phyloP scores from a whole-genome alignment of 2,329 filamentous ascomycete species.

The Colletotrichum echinochloae region DNA sequence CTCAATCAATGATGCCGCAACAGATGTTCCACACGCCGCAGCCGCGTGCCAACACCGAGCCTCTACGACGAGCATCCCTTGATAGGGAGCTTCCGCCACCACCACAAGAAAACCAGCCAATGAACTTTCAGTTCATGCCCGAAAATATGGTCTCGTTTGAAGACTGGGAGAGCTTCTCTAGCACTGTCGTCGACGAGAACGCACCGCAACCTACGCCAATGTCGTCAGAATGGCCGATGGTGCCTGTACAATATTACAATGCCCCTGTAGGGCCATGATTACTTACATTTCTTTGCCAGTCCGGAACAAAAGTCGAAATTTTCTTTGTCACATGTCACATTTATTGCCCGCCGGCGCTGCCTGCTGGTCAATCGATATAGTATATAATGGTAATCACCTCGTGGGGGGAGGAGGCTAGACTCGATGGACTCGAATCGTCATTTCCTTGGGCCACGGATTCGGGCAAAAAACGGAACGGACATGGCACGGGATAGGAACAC shows the following conservation, averaged over 20 bases:
- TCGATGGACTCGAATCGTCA: slow-evolving; percentile 29
- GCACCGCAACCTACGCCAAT: slow-evolving; percentile 41
- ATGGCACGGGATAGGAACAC: slow-evolving; percentile 30
- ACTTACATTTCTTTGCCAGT: slow-evolving; percentile 15
- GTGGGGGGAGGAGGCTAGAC: slow-evolving; percentile 36
- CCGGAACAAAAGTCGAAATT: slow-evolving; percentile 23
- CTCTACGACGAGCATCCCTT: slow-evolving; percentile 37
- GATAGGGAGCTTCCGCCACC: slow-evolving; percentile 41
- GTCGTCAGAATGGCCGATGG: slow-evolving; percentile 44
- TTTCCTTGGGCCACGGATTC: slow-evolving; percentile 32
- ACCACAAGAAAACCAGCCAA: slow-evolving; percentile 44
- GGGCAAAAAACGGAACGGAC: slow-evolving; percentile 31
- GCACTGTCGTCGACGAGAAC: slow-evolving; percentile 50
- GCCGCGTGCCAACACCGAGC: slow-evolving; percentile 33
- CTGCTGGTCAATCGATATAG: slow-evolving; percentile 37
- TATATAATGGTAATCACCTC: slow-evolving; percentile 44
- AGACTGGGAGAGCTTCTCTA: slow-evolving; percentile 56
- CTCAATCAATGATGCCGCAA: slow-evolving; percentile 40
- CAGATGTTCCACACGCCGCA: slow-evolving; percentile 37
- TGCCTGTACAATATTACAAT: slow-evolving; percentile 45
- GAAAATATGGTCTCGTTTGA: slow-evolving; percentile 52
- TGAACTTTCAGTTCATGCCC: slow-evolving; percentile 59
- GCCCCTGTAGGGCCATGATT: slow-evolving; percentile 41
- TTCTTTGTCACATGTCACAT: slow-evolving; percentile 41
- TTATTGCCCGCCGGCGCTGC: slow-evolving; percentile 29